Conservation (phyloP, 1,284 basidiomycete genomes). For the Caloboletus firmus region DNA sequence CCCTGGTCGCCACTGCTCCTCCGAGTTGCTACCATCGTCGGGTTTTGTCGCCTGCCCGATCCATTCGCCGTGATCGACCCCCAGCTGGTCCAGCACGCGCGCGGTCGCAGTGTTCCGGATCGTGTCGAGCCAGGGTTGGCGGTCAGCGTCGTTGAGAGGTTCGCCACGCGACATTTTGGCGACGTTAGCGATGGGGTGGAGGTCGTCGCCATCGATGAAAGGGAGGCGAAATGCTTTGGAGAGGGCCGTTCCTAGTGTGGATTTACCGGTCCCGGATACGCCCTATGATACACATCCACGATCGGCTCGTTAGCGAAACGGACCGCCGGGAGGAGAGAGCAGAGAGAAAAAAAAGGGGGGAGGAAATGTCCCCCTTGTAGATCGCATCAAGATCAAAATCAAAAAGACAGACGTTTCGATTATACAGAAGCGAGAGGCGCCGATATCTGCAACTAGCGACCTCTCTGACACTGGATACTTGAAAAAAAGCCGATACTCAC, state of each 20-base stretch:
- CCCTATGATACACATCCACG: conserved; percentile 48
- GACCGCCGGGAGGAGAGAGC: not conserved
- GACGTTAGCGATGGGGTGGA: conserved; percentile 82
- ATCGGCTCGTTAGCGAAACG: not conserved
- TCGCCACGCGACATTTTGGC: conserved; percentile 84
- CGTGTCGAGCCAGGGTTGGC: conserved; percentile 81
- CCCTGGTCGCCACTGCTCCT: conserved; percentile 34
- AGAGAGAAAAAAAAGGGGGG: not conserved
- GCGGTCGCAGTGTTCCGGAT: conserved; percentile 68
- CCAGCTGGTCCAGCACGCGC: conserved; percentile 46
- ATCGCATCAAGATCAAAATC: not conserved
- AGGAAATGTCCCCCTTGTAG: not conserved
- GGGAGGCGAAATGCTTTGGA: conserved; percentile 62
- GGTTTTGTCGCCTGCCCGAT: too few relatives aligned
- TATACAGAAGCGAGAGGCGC: not conserved
- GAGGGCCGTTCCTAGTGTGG: conserved; percentile 75
- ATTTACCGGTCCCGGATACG: conserved; percentile 85
- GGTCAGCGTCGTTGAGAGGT: conserved; percentile 82
- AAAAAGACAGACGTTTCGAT: too few relatives aligned
- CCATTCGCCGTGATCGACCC: not conserved
- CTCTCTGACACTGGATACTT: not conserved
- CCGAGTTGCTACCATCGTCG: not conserved
- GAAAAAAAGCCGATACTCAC: conserved; percentile 31
- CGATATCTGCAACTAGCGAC: too few relatives aligned
- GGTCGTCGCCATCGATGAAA: conserved; percentile 88